Percentiles rank a stretch among this genome's conserved stretches.
Conservation (phyloP, 345 rosid genomes). For the Anastatica hierochuntica region DNA sequence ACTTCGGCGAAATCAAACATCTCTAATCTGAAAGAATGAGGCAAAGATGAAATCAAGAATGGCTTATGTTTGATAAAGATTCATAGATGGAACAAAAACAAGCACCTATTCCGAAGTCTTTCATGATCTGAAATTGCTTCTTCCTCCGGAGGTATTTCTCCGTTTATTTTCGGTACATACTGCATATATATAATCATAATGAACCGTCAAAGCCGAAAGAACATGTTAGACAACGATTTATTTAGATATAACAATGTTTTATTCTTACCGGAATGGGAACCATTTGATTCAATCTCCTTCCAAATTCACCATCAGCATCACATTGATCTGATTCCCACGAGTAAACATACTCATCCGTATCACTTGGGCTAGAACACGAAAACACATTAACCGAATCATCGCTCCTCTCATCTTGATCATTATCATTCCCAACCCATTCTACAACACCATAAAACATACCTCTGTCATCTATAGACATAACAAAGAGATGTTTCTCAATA, state of each 20-base stretch:
- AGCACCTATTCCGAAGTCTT: constrained; percentile 66
- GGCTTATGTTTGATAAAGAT: no score
- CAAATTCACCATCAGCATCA: constrained; percentile 58
- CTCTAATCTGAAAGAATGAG: constrained; percentile 18
- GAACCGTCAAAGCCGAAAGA: not conserved
- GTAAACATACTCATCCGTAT: constrained; percentile 45
- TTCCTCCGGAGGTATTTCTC: constrained; percentile 87
- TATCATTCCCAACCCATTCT: constrained; percentile 40
- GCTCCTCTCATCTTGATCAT: constrained; percentile 39
- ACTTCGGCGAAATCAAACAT: constrained; percentile 20
- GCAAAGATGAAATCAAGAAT: not conserved
- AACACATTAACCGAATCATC: constrained; percentile 38
- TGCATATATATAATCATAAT: constrained; percentile 24
- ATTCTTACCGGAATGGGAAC: constrained; percentile 62
- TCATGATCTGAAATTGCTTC: constrained; percentile 96
- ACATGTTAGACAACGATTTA: no score
- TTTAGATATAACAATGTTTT: no score
- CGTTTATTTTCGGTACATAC: constrained; percentile 91
- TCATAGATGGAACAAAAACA: not conserved
- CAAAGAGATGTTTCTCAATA: no score
- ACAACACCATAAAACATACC: constrained; percentile 20
- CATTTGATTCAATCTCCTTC: constrained; percentile 73
- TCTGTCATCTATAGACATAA: not conserved
- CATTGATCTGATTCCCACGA: constrained; percentile 57
- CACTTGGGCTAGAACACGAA: constrained; percentile 59